phyloP scores from a whole-genome alignment of 306 rosid genomes.

The Cucumis cinereus region DNA sequence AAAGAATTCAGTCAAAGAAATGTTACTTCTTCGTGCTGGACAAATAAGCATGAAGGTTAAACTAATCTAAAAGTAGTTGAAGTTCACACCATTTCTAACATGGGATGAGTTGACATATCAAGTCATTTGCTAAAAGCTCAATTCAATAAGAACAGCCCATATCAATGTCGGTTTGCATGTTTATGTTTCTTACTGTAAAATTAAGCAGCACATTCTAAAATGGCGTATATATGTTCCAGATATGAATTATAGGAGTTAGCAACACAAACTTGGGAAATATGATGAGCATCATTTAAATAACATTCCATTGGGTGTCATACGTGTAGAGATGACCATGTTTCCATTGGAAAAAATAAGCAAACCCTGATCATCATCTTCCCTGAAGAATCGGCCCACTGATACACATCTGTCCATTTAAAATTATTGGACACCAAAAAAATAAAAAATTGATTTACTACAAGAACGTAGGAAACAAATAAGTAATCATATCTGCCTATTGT shows the following conservation, averaged over 20 bases:
- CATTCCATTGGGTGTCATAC: slow-evolving; percentile 27
- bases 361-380: slow-evolving; percentile 73
- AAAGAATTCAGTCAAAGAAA: background rate
- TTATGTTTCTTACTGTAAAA: background rate
- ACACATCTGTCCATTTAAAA: slow-evolving; percentile 52
- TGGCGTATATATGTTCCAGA: background rate
- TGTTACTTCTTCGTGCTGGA: background rate
- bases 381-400: slow-evolving; percentile 69
- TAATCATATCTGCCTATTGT: background rate
- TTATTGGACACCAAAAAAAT: background rate
- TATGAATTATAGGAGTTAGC: background rate
- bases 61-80: background rate
- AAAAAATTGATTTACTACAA: background rate
- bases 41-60: background rate
- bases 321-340: slow-evolving; percentile 52
- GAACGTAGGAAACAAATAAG: background rate
- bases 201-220: background rate
- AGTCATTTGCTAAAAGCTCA: background rate
- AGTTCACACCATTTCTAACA: background rate
- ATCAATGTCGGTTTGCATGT: background rate
- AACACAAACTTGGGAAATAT: background rate
- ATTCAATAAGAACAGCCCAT: background rate
- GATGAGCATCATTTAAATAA: background rate
- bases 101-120: background rate
- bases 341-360: slow-evolving; percentile 74